phyloP scores from a whole-genome alignment of 257 asterid species.

The Forsythia viridissima region DNA sequence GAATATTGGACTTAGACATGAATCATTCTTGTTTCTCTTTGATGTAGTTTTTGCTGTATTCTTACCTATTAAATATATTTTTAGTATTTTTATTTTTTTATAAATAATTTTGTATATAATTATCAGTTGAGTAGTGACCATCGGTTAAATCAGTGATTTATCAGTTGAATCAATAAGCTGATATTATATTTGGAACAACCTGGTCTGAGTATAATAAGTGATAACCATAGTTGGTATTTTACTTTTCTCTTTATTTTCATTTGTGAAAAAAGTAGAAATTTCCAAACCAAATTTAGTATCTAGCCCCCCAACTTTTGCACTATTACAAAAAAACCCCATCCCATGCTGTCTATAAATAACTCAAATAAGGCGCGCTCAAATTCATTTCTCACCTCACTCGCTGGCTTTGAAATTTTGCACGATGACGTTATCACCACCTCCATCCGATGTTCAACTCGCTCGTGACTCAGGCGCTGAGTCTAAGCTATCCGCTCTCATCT shows the following conservation, averaged over 20 bases:
- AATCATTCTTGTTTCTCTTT: too few species aligned
- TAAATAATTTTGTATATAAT: too few species aligned
- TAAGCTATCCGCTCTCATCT: conserved; percentile 68
- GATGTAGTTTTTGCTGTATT: too few species aligned
- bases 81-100: too few species aligned
- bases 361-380: conserved; percentile 23
- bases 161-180: too few species aligned
- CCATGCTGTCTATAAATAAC: conserved; percentile 6
- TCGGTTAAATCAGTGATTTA: too few species aligned
- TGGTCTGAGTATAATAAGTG: too few species aligned
- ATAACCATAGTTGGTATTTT: too few species aligned
- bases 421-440: conserved; percentile 53
- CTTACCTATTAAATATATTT: too few species aligned
- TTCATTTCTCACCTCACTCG: conserved; percentile 10
- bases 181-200: too few species aligned
- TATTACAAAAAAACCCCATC: conserved; percentile 10
- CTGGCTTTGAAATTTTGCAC: conserved; percentile 16
- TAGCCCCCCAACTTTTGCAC: conserved; percentile 4
- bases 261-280: background rate
- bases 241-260: background rate
- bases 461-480: conserved; percentile 47
- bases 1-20: too few species aligned
- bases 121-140: too few species aligned
- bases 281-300: background rate
- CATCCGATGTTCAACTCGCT: conserved; percentile 42